A percentile compares a stretch with the other conserved stretches of the same genome.
These are phyloP conservation scores for Solanum sejunctum DNA, from an alignment of 257 asterid species.

Conservation along the genomic window DNA sequence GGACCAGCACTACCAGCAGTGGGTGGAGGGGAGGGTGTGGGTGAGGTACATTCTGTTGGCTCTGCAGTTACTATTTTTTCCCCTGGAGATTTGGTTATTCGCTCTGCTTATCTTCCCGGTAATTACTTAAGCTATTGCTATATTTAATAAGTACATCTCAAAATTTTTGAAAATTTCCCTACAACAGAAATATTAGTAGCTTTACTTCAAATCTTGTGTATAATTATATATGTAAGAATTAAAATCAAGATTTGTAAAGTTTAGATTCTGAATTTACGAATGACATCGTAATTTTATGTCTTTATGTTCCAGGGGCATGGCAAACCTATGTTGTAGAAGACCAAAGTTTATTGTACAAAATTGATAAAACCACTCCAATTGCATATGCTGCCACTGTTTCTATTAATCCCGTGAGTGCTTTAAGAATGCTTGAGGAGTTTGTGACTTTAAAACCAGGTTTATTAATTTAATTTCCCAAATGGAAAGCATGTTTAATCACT, in stretches of 20 bases:
- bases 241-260: neutral
- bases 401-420: conserved; percentile 81
- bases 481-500: neutral
- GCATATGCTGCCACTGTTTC: conserved; percentile 81
- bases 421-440: conserved; percentile 85
- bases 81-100: conserved; percentile 83
- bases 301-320: conserved; percentile 56
- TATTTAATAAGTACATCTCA: too few relatives aligned
- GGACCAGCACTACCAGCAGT: conserved; percentile 75
- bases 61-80: conserved; percentile 50
- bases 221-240: too few relatives aligned
- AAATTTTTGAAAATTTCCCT: too few relatives aligned
- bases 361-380: conserved; percentile 55
- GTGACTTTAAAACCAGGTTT: conserved; percentile 62
- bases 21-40: conserved; percentile 95
- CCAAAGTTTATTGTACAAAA: conserved; percentile 65
- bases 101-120: conserved; percentile 86
- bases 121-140: neutral
- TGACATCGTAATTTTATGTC: neutral
- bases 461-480: conserved; percentile 9
- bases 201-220: too few relatives aligned
- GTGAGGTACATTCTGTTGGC: conserved; percentile 67
- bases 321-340: conserved; percentile 81
- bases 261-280: neutral
- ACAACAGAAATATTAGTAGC: too few relatives aligned